Evolutionary conservation across 345 rosid species (phyloP), one percentile per base, ranked within the genome.

Genomic region (Pistacia vera): DNA sequence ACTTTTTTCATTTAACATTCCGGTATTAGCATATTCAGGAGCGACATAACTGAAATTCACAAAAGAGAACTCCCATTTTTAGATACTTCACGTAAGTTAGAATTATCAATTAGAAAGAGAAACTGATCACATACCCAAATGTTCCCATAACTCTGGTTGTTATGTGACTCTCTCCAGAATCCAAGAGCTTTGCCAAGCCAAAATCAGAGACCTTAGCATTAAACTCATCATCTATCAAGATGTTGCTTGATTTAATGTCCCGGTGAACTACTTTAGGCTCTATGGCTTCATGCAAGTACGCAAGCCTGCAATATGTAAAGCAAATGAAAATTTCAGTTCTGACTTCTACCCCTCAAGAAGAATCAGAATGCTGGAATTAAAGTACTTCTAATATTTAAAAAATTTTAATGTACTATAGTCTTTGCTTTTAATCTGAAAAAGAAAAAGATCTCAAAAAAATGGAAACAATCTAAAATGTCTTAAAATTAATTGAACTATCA

Each of bases 111-210:
- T 25, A 59, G 70, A 8, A 49, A 65, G 46, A 41, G 70, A 35
- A 60, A 63, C 77, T 62, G 16, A 33, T 71, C 59, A 71, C 86
- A 25, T 88, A 96, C 99, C 99, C 99, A 82, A 96, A 92, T 71
- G 99, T 96, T 54, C 99, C 99, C 98, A 96, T 96, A 63, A 96
- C 99, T 83, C 98, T 88, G 68, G 99, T 93, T 11, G 97, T 88
- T 78, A 96, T 89, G 82, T 96, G 99, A 80, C 97, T 96, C 81
- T 96, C 97, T 63, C 94, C 94, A 0, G 97, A 87, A 66, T 63
- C 98, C 83, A 96, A 79, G 75, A 96, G 97, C 88, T 96, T 96
- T 68, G 98, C 99, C 85, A 96, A 79, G 28, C 98, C 99, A 81
- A 96, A 96, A 89, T 96, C 99, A 77, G 99, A 93, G 77, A 96